phyloP scores from a whole-genome alignment of 139 green algal species.

The Tetraselmis striata region DNA sequence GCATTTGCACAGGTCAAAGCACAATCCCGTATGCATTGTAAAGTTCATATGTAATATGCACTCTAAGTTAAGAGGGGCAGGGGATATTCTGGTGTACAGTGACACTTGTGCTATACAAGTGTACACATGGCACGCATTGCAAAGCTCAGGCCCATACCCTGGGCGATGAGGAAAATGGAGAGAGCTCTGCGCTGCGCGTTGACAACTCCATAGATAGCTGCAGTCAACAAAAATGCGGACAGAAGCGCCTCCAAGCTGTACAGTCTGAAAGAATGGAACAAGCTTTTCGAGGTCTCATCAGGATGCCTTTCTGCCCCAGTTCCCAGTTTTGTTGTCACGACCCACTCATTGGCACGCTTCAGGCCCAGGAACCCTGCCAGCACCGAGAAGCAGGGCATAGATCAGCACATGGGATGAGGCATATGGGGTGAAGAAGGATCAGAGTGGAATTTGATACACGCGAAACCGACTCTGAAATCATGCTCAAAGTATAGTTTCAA shows the following conservation, averaged over 20 bases:
- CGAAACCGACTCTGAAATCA: too few relatives aligned
- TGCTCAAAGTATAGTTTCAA: too few relatives aligned
- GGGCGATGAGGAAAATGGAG: constrained; percentile 64
- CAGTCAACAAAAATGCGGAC: constrained; percentile 48
- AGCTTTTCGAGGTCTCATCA: constrained; percentile 24
- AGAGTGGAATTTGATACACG: too few relatives aligned
- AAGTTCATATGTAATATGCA: background rate
- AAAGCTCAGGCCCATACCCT: constrained; percentile 22
- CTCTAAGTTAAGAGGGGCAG: too few relatives aligned
- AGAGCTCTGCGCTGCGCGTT: constrained; percentile 45
- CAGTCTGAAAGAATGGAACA: constrained; percentile 38
- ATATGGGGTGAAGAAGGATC: too few relatives aligned
- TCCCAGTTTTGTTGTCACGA: constrained; percentile 79
- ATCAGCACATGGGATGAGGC: too few relatives aligned
- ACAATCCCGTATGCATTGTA: too few relatives aligned
- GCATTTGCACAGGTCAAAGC: too few relatives aligned
- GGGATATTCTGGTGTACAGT: too few relatives aligned
- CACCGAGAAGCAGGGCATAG: too few relatives aligned
- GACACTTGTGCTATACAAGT: too few relatives aligned
- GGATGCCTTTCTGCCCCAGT: constrained; percentile 6
- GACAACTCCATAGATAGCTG: constrained; percentile 58
- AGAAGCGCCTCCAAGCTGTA: constrained; percentile 61
- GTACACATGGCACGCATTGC: background rate
- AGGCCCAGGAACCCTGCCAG: constrained; percentile 51
- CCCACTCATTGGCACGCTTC: constrained; percentile 74